A percentile compares a stretch with the other conserved stretches of the same genome.
phyloP scores from a whole-genome alignment of 352 stramenopile genomes.

The Phytophthora agathidicida region DNA sequence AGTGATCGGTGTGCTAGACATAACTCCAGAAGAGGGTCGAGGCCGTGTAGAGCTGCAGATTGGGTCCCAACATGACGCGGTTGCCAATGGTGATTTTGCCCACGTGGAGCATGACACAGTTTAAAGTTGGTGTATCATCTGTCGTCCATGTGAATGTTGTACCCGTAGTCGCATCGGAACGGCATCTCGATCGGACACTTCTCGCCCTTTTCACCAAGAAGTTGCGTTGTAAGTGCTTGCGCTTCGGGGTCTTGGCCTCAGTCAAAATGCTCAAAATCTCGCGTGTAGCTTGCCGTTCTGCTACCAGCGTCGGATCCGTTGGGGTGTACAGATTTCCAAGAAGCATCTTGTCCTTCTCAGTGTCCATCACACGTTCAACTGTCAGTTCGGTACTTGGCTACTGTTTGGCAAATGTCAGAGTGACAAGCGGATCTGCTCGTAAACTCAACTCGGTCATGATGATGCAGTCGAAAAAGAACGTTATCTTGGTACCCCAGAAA shows the following conservation, averaged over 20 bases:
- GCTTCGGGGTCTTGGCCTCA: conserved; percentile 29
- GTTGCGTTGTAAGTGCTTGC: conserved; percentile 25
- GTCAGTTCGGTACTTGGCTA: too few relatives aligned
- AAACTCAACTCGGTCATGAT: too few relatives aligned
- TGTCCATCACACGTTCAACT: too few relatives aligned
- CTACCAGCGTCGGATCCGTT: conserved; percentile 34
- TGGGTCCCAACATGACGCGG: conserved; percentile 67
- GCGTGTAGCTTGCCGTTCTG: conserved; percentile 36
- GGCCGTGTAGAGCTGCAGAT: conserved; percentile 76
- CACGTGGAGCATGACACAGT: conserved; percentile 82
- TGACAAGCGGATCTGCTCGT: too few relatives aligned
- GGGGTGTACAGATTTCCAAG: conserved; percentile 48
- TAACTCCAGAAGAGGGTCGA: conserved; percentile 75
- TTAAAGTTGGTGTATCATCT: conserved; percentile 87
- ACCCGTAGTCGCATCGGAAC: conserved; percentile 90
- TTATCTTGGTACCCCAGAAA: too few relatives aligned
- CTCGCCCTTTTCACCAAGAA: conserved; percentile 44
- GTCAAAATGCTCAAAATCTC: too few relatives aligned
- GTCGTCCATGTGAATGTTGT: conserved; percentile 71
- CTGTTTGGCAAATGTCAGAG: neutral
- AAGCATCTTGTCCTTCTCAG: conserved; percentile 63
- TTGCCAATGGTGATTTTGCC: conserved; percentile 76
- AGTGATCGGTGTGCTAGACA: conserved; percentile 63
- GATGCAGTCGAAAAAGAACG: too few relatives aligned
- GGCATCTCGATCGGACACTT: conserved; percentile 70